Evolutionary conservation across 2,329 filamentous ascomycete genomes (phyloP), one percentile per base, ranked within the genome.

Genomic region (Hymenoscyphus fructigenus): DNA sequence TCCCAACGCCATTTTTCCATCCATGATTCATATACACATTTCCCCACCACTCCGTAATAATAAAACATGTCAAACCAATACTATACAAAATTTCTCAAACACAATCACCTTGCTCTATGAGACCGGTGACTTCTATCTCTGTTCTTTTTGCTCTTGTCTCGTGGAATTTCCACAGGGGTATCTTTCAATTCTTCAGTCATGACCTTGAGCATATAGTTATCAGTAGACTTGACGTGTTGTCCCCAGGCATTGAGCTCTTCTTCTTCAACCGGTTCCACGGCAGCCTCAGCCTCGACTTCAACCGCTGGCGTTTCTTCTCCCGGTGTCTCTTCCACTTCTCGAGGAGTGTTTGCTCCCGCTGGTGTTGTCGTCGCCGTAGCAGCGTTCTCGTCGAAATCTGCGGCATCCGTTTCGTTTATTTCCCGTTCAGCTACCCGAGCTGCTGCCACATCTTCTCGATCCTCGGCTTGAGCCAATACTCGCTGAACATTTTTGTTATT

Each of bases 401-500:
- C 91, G 57, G 93, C 92, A 70, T 96, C 92, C 28, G 91, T 90
- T 72, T 92, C 88, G 57, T 89, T 85, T 15, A 95, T 89, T 76
- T 99, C 95, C 74, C 91, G 95, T 75, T 96, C 91, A 0, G 95
- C 95, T 10, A 91, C 86, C 60, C 91, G 90, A 1, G 95, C 95
- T 0, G 95, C 95, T 29, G 88, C 88, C 15, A 94, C 91, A 75
- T 99, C 95, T 75, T 99, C 95, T 58, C 86, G 87, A 72, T 99
- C 95, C 78, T 99, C 95, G 0, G 93, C 94, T 69, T 92, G 90
- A 71, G 96, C 93, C 36, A 99, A 88, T 0, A 89, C 91, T 17
- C 89, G 85, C 3, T 88, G 86, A 1, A 91, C 87, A 64, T 87
- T 83, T 36, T 88, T 87, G 12, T 85, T 84, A 26, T 85, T 82